These are phyloP conservation scores for Pyracantha coccinea DNA, from an alignment of 331 rosid genomes.

Conservation along the genomic window DNA sequence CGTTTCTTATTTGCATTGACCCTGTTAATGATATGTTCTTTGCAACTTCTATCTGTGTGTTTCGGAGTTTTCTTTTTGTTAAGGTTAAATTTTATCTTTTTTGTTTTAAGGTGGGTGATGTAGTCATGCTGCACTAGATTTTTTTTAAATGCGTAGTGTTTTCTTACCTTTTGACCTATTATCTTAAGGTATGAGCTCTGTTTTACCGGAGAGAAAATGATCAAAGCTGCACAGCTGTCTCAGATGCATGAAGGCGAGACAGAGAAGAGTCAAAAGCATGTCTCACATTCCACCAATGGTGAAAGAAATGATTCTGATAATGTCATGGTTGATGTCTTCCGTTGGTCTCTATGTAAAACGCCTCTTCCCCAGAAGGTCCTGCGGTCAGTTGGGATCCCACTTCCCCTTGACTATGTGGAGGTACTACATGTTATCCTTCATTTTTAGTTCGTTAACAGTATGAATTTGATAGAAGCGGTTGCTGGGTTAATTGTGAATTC, in stretches of 20 bases:
- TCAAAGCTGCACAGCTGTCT: conserved; percentile 41
- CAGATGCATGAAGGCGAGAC: conserved; percentile 48
- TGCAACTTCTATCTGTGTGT: not conserved
- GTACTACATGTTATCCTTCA: conserved; percentile 19
- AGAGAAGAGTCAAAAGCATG: conserved; percentile 68
- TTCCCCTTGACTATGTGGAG: conserved; percentile 81
- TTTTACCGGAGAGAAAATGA: conserved; percentile 71
- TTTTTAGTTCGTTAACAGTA: not conserved
- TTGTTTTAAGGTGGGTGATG: not conserved
- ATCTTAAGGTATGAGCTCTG: conserved; percentile 80
- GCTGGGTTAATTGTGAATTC: too few relatives aligned
- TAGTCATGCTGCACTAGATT: not conserved
- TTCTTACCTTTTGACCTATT: conserved; percentile 15
- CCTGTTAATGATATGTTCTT: not conserved
- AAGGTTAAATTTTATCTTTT: not conserved
- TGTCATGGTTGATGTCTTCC: conserved; percentile 55
- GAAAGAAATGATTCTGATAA: conserved; percentile 58
- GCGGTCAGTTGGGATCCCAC: conserved; percentile 79
- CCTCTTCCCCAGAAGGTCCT: conserved; percentile 80
- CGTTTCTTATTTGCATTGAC: not conserved
- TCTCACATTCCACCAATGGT: conserved; percentile 51
- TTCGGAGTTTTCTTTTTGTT: not conserved
- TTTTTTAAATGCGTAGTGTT: not conserved
- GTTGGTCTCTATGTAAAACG: conserved; percentile 91
- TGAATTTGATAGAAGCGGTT: not conserved